These are phyloP conservation scores for Nannochloris sp. DNA, from an alignment of 139 green algal genomes.

Conservation along the genomic window DNA sequence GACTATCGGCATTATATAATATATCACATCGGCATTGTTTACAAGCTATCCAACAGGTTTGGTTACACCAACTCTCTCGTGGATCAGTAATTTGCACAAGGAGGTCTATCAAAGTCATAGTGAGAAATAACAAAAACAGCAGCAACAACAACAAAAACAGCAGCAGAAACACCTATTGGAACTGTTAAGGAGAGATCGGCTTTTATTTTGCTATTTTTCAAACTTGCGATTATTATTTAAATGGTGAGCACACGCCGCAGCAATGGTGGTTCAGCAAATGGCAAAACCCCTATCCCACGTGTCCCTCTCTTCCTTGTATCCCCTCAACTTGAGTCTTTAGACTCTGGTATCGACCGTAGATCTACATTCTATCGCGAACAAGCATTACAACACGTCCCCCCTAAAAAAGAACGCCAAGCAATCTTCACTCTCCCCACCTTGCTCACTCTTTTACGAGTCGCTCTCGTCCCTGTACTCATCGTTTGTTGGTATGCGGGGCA, in stretches of 20 bases:
- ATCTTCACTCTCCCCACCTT: slow-evolving; percentile 48
- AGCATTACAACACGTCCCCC: background rate
- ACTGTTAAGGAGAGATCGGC: too few species aligned
- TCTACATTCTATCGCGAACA: slow-evolving; percentile 50
- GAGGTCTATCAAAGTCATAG: background rate
- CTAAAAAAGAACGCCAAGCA: background rate
- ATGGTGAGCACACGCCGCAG: slow-evolving; percentile 2
- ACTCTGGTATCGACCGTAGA: slow-evolving; percentile 62
- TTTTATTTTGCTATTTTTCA: too few species aligned
- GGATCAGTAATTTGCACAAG: too few species aligned
- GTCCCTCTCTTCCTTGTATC: slow-evolving; percentile 20
- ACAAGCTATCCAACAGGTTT: background rate
- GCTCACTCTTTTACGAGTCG: slow-evolving; percentile 60
- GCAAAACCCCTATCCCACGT: slow-evolving; percentile 5
- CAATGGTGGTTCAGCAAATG: background rate
- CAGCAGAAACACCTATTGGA: too few species aligned
- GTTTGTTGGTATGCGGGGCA: slow-evolving; percentile 39
- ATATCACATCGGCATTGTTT: background rate
- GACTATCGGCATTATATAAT: background rate
- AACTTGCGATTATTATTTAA: too few species aligned
- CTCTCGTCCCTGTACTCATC: slow-evolving; percentile 60
- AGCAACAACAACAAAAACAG: too few species aligned
- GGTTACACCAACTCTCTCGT: too few species aligned
- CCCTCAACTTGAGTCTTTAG: slow-evolving; percentile 40
- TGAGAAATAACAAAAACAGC: background rate